Base-by-base conservation (phyloP, 306 rosid genomes). In the Pyrus betulifolia region DNA sequence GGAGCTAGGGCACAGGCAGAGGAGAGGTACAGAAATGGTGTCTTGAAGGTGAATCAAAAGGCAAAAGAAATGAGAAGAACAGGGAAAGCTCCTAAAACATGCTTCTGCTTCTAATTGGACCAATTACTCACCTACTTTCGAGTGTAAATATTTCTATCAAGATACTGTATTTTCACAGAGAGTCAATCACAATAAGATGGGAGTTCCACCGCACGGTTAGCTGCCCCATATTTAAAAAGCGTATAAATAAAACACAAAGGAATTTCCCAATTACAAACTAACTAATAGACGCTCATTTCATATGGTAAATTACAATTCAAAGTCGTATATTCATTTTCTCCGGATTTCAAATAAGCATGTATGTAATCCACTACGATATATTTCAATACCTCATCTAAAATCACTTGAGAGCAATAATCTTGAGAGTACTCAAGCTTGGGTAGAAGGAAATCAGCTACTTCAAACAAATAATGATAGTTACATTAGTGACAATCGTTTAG, bases 1-100 rank as follows among this genome's bases (percentile, higher is more conserved):
- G 86, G 80, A 69, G 99, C 96, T 6, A 89, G 87, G 83, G 64
- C 71, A 21, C 72, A 86, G 74, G 97, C 90, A 62, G 86, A 70
- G 6, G 80, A 55, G 54, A 78, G 59, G 70, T 72, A 69, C 52
- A 89, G 23, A 51, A 82, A 69, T 0, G 93, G 90, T 38, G 85
- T 79, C 75, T 30, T 57, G 14, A 88, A 86, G 78, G 87, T 80
- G 30, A 84, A 44, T 49, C 87, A 84, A 54, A 96, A 85, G 87
- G 91, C 96, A 57, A 69, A 85, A 64, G 66, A 3, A 82, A 70
- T 90, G 40, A 84, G 89, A 85, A 78, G 64, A 82, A 89, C 91
- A 71, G 97, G 97, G 67, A 80, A 82, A 74, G 35, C 76, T 46
- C 92, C 93, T 61, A 68, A 45, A 15, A 67, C 74, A 67, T 88